A percentile compares a stretch with the other conserved stretches of the same genome.
Conservation (phyloP, 2,329 filamentous ascomycete genomes). For the Colletotrichum sidae region DNA sequence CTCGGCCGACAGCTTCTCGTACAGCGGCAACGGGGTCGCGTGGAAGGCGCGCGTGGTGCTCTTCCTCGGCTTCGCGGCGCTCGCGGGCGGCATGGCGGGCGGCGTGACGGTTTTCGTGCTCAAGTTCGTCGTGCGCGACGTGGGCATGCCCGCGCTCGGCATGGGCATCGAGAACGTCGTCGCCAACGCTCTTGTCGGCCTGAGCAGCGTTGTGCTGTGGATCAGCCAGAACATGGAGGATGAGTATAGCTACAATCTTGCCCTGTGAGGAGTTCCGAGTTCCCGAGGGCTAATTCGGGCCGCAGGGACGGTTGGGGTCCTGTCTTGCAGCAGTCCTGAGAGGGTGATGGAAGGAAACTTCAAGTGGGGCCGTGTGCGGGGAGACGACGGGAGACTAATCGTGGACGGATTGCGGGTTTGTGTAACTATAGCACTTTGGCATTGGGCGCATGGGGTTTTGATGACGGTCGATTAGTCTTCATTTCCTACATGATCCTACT, state of each 20-base stretch:
- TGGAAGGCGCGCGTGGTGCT: conserved; percentile 77
- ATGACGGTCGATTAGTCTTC: too few species aligned
- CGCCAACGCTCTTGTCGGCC: conserved; percentile 71
- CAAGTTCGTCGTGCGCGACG: conserved; percentile 70
- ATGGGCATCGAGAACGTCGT: conserved; percentile 78
- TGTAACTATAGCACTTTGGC: too few species aligned
- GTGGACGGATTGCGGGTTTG: too few species aligned
- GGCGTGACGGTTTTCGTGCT: conserved; percentile 76
- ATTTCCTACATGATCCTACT: too few species aligned
- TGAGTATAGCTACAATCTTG: conserved; percentile 76
- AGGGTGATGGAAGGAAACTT: background rate
- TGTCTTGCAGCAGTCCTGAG: conserved; percentile 6
- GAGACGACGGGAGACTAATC: too few species aligned
- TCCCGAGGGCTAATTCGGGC: conserved; percentile 5
- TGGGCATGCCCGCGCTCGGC: conserved; percentile 69
- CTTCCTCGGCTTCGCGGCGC: conserved; percentile 73
- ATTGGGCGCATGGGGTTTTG: too few species aligned
- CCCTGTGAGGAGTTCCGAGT: conserved; percentile 72
- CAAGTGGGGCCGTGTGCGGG: too few species aligned
- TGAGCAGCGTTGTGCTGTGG: conserved; percentile 75
- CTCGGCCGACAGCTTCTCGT: conserved; percentile 71
- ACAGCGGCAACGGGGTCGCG: conserved; percentile 72
- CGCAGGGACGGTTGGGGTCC: conserved; percentile 23
- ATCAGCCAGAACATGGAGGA: conserved; percentile 80
- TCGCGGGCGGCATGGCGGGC: conserved; percentile 76